These are phyloP conservation scores for Porogramme epimiltina DNA, from an alignment of 1,284 basidiomycete genomes.

Conservation along the genomic window DNA sequence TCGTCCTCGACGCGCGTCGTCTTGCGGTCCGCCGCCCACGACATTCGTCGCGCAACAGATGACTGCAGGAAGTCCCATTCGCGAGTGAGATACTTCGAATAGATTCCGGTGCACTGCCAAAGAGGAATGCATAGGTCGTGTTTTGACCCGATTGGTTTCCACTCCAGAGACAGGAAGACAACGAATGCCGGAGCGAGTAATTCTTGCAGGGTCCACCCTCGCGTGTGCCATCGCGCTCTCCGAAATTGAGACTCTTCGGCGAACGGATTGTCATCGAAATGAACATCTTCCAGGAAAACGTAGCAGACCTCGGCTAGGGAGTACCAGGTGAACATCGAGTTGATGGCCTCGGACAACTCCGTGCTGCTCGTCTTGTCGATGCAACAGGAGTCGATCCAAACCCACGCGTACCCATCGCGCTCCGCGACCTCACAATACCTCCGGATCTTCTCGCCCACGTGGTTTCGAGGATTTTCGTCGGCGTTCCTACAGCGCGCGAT, in stretches of 20 bases:
- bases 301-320: conserved; percentile 7
- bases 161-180: neutral
- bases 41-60: no score
- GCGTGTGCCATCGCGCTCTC: conserved; percentile 1
- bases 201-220: conserved; percentile 2
- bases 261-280: neutral
- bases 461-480: conserved; percentile 4
- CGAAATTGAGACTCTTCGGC: no score
- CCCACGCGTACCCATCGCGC: conserved; percentile 5
- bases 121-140: no score
- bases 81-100: no score
- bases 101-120: no score
- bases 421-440: conserved; percentile 2
- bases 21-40: no score
- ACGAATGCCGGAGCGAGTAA: neutral
- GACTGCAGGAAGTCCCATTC: no score
- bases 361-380: conserved; percentile 14
- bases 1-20: no score
- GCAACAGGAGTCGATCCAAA: conserved; percentile 13
- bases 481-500: neutral
- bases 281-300: conserved; percentile 8
- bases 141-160: neutral
- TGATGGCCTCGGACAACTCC: conserved; percentile 14
- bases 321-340: conserved; percentile 13
- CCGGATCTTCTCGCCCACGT: conserved; percentile 5